Conservation (phyloP, 495 filamentous ascomycete species). For the Trichoderma orchidacearum region DNA sequence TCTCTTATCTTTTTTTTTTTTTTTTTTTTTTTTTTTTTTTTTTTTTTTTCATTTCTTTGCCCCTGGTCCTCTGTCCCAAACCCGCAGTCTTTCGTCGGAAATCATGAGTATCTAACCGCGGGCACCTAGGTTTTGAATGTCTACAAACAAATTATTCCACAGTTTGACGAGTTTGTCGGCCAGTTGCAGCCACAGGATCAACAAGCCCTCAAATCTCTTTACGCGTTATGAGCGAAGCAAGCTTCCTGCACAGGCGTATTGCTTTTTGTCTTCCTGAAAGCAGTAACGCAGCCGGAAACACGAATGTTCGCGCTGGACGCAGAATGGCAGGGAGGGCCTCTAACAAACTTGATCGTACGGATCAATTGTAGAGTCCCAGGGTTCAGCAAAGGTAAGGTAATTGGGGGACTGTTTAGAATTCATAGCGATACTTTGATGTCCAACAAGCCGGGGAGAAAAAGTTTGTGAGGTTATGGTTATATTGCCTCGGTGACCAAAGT, state of each 20-base stretch:
- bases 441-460: neutral
- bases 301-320: neutral
- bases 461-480: neutral
- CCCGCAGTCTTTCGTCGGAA: too few species aligned
- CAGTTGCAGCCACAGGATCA: constrained; percentile 51
- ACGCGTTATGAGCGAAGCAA: constrained; percentile 13
- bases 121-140: constrained; percentile 53
- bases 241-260: too few species aligned
- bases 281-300: neutral
- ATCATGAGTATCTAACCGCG: neutral
- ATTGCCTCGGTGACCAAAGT: neutral
- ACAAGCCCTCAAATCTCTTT: constrained; percentile 34
- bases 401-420: neutral
- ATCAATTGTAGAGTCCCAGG: neutral
- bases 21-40: neutral
- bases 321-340: neutral
- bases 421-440: neutral
- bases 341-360: neutral
- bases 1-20: neutral
- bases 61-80: constrained; percentile 6
- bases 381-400: neutral
- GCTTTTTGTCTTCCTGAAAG: too few species aligned
- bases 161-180: constrained; percentile 66
- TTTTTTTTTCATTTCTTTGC: neutral
- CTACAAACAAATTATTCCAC: constrained; percentile 74